Evolutionary conservation across 108 stramenopile genomes (phyloP).

Genomic region (Cyclotella kingstonii): DNA sequence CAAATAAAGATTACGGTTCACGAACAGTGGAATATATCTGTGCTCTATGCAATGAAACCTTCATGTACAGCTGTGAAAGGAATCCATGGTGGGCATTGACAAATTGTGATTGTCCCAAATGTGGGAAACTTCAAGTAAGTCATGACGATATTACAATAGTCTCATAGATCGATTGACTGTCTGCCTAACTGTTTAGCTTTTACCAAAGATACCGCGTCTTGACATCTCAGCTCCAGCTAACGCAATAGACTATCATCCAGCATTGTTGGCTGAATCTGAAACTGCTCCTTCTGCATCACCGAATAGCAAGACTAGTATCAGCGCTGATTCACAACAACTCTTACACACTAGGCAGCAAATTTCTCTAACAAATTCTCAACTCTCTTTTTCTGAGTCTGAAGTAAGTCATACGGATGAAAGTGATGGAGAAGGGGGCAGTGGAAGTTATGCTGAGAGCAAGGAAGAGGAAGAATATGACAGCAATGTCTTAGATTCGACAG

Average conservation of each 20-base stretch:
- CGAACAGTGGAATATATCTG: slow-evolving; percentile 82
- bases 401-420: slow-evolving; percentile 55
- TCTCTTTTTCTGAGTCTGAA: slow-evolving; percentile 53
- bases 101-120: slow-evolving; percentile 84
- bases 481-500: slow-evolving; percentile 52
- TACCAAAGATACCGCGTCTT: slow-evolving; percentile 64
- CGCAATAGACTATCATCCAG: slow-evolving; percentile 88
- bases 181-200: too few species aligned
- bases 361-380: too few species aligned
- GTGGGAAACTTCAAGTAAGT: slow-evolving; percentile 71
- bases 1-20: slow-evolving; percentile 42
- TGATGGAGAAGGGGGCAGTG: slow-evolving; percentile 44
- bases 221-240: slow-evolving; percentile 85
- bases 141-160: neutral
- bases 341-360: slow-evolving; percentile 6
- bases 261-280: slow-evolving; percentile 74
- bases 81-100: slow-evolving; percentile 88
- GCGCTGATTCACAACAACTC: slow-evolving; percentile 14
- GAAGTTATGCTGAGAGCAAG: slow-evolving; percentile 49
- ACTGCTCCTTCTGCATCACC: neutral
- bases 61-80: slow-evolving; percentile 61
- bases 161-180: neutral
- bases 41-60: slow-evolving; percentile 78
- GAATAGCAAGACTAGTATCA: neutral
- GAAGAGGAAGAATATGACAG: slow-evolving; percentile 53